Evolutionary conservation across 371 early-diverging fungal species (phyloP).

Genomic region (Enterocytospora artemiae): DNA sequence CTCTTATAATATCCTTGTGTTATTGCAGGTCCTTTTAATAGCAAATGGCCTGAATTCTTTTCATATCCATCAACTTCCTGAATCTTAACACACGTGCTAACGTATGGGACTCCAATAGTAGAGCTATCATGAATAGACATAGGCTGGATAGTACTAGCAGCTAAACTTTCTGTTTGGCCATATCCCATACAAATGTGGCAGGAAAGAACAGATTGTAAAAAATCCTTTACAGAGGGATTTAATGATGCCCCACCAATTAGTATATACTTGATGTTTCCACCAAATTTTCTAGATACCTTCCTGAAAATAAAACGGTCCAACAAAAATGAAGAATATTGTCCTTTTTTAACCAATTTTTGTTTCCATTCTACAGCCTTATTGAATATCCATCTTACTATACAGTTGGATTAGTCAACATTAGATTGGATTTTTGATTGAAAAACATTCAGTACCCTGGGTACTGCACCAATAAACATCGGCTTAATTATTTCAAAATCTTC

Average conservation of each 20-base stretch:
- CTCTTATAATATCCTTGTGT: constrained; percentile 66
- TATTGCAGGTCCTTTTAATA: constrained; percentile 68
- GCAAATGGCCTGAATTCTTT: constrained; percentile 76
- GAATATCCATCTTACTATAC: constrained; percentile 64
- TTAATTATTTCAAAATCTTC: constrained; percentile 68
- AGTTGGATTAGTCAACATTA: constrained; percentile 63
- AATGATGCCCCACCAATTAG: constrained; percentile 84
- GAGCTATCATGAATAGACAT: constrained; percentile 58
- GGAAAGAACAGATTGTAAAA: constrained; percentile 73
- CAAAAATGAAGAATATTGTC: constrained; percentile 63
- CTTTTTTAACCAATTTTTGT: constrained; percentile 59
- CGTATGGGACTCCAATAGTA: constrained; percentile 74
- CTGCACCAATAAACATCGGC: constrained; percentile 73
- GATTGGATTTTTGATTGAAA: constrained; percentile 69
- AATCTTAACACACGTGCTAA: constrained; percentile 70
- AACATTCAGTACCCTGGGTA: constrained; percentile 75
- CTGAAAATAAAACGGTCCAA: constrained; percentile 82
- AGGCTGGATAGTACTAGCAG: constrained; percentile 60
- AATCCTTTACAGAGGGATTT: constrained; percentile 67
- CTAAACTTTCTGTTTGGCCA: constrained; percentile 79
- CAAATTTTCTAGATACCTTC: constrained; percentile 70
- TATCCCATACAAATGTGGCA: constrained; percentile 75
- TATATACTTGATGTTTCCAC: constrained; percentile 71
- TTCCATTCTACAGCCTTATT: constrained; percentile 66
- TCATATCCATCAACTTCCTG: constrained; percentile 51